Conservation (phyloP, 2,329 filamentous ascomycete species). For the Clonostachys solani region DNA sequence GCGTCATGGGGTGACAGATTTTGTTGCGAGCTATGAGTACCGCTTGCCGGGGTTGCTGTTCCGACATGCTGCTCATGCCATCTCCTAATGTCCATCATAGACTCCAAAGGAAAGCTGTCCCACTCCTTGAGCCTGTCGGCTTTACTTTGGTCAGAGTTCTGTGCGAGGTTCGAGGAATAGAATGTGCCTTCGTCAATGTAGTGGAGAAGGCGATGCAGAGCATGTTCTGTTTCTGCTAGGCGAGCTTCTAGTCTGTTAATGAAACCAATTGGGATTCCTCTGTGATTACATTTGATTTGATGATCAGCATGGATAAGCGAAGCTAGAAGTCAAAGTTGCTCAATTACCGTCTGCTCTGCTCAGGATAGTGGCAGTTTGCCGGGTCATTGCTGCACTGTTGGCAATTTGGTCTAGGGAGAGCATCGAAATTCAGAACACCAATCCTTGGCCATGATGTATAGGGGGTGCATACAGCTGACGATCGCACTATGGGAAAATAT, state of each 20-base stretch:
- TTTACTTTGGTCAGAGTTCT: constrained; percentile 11
- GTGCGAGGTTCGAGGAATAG: constrained; percentile 1
- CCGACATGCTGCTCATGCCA: constrained; percentile 14
- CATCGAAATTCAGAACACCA: too few relatives aligned
- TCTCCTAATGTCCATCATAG: constrained; percentile 6
- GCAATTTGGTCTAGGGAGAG: constrained; percentile 15
- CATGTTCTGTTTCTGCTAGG: constrained; percentile 22
- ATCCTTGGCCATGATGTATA: too few relatives aligned
- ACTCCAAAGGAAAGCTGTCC: constrained; percentile 14
- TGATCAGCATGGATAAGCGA: background rate
- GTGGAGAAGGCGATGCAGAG: constrained; percentile 13
- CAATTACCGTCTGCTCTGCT: constrained; percentile 22
- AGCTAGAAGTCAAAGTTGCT: constrained; percentile 1
- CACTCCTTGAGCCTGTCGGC: constrained; percentile 19
- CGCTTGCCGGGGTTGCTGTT: too few relatives aligned
- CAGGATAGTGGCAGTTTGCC: constrained; percentile 21
- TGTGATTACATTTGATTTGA: constrained; percentile 3
- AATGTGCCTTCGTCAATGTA: background rate
- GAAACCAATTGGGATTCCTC: constrained; percentile 29
- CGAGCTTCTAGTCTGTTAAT: constrained; percentile 30
- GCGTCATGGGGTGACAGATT: too few relatives aligned
- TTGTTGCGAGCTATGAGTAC: too few relatives aligned
- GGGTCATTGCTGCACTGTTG: constrained; percentile 20
- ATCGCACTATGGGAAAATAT: too few relatives aligned
- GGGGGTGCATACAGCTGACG: too few relatives aligned